Evolutionary conservation across 768 basidiomycete species (phyloP).

Genomic region (Amanita rubescens): DNA sequence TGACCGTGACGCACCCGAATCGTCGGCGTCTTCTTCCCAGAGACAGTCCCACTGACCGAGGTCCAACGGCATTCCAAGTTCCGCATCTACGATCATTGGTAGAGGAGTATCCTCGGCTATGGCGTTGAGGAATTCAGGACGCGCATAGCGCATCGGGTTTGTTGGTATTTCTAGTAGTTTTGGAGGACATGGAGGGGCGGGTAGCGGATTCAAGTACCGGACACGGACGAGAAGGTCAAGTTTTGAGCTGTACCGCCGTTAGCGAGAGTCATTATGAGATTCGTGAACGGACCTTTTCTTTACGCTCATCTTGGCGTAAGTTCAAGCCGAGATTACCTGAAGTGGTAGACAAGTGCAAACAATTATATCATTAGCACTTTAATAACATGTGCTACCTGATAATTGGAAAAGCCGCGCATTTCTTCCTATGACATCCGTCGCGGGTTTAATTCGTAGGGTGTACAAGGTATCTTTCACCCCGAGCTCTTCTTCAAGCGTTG

Average conservation of each 20-base stretch:
- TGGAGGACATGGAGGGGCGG: conserved; percentile 94
- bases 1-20: conserved; percentile 42
- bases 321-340: neutral
- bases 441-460: too few species aligned
- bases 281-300: conserved; percentile 37
- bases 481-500: too few species aligned
- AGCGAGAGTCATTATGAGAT: neutral
- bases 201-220: conserved; percentile 90
- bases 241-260: conserved; percentile 37
- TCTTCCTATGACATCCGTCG: too few species aligned
- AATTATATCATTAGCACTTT: neutral
- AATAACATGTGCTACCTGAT: too few species aligned
- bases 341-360: conserved; percentile 1
- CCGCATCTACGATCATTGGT: conserved; percentile 96
- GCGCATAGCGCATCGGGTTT: conserved; percentile 79
- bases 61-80: conserved; percentile 95
- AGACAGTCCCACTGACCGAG: conserved; percentile 75
- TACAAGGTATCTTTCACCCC: too few species aligned
- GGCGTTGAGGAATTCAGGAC: conserved; percentile 76
- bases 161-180: conserved; percentile 92
- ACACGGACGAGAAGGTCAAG: conserved; percentile 90
- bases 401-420: too few species aligned
- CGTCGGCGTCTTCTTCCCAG: conserved; percentile 74
- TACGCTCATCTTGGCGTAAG: conserved; percentile 35
- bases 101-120: conserved; percentile 75